phyloP scores from a whole-genome alignment of 768 basidiomycete species.

The Lentinula raphanica region DNA sequence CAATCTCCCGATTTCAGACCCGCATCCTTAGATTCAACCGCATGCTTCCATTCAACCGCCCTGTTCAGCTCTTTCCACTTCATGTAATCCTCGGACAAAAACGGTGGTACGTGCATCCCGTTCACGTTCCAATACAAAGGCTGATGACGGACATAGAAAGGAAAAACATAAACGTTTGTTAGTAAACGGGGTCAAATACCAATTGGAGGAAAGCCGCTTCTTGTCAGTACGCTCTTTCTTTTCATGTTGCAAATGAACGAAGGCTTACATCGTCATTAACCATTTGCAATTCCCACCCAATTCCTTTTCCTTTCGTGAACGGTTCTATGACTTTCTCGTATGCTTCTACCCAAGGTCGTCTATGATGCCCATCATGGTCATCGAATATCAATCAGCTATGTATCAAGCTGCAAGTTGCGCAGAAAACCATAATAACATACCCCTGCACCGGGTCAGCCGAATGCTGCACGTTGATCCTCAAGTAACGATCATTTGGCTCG shows the following conservation, averaged over 20 bases:
- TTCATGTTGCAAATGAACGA: too few species aligned
- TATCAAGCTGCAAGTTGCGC: too few species aligned
- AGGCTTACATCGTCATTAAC: slow-evolving; percentile 8
- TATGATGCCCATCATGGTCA: not conserved
- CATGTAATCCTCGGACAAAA: not conserved
- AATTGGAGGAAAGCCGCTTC: too few species aligned
- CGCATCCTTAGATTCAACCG: too few species aligned
- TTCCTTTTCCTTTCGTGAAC: slow-evolving; percentile 10
- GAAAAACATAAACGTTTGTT: not conserved
- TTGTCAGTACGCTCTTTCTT: too few species aligned
- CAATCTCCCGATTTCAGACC: too few species aligned
- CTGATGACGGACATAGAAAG: not conserved
- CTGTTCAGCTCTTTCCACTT: slow-evolving; percentile 6
- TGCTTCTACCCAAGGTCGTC: slow-evolving; percentile 3
- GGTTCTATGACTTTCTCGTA: slow-evolving; percentile 10
- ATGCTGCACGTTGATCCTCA: slow-evolving; percentile 19
- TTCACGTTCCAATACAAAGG: not conserved
- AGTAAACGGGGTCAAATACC: too few species aligned
- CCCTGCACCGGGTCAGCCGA: slow-evolving; percentile 13
- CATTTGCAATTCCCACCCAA: slow-evolving; percentile 10
- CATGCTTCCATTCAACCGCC: not conserved
- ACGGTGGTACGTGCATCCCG: slow-evolving; percentile 1
- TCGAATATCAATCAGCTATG: too few species aligned
- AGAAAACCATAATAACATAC: slow-evolving; percentile 5
- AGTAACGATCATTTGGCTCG: slow-evolving; percentile 9